phyloP scores from a whole-genome alignment of 805 yeast genomes.

The Suhomyces sp. region DNA sequence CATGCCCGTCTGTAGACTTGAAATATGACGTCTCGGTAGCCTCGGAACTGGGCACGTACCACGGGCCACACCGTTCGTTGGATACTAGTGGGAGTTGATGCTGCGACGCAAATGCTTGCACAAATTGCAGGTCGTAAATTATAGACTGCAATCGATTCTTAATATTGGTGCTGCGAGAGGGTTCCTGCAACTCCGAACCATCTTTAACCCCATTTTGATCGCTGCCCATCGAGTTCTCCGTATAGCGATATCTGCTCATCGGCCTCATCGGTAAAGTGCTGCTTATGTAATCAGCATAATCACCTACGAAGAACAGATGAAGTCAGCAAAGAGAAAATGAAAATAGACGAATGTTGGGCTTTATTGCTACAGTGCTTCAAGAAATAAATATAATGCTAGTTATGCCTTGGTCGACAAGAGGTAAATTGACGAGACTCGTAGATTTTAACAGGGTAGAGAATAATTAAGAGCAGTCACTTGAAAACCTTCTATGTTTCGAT shows the following conservation, averaged over 20 bases:
- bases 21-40: conserved; percentile 58
- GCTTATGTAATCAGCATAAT: neutral
- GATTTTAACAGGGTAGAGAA: neutral
- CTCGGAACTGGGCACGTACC: conserved; percentile 62
- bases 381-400: neutral
- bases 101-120: conserved; percentile 26
- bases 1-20: conserved; percentile 91
- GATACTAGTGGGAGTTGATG: conserved; percentile 49
- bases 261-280: neutral
- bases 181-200: conserved; percentile 37
- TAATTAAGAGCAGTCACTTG: neutral
- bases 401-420: neutral
- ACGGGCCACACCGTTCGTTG: conserved; percentile 82
- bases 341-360: no score
- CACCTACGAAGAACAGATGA: neutral
- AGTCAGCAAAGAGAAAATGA: no score
- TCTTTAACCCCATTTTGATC: neutral
- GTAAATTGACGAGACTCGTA: neutral
- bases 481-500: no score
- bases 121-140: conserved; percentile 54
- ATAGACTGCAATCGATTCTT: conserved; percentile 73
- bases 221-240: neutral
- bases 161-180: conserved; percentile 49
- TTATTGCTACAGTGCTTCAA: neutral
- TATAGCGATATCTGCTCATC: neutral